Evolutionary conservation across 805 yeast species (phyloP).

Genomic region (Hanseniaspora vineae): DNA sequence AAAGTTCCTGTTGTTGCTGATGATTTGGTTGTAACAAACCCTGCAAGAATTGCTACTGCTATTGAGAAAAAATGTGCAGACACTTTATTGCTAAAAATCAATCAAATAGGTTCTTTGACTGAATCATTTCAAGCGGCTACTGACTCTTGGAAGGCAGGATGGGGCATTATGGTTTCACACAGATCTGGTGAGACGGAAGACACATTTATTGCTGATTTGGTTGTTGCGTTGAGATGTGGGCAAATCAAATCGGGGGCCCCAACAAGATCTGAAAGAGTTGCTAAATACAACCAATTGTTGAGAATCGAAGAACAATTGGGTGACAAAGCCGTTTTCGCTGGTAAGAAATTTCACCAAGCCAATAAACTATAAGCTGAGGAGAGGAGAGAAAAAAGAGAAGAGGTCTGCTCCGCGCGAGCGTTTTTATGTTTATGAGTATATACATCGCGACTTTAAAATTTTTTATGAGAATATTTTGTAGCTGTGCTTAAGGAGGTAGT

Average conservation of each 20-base stretch:
- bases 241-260: slow-evolving; percentile 99
- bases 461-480: too few relatives aligned
- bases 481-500: too few relatives aligned
- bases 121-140: slow-evolving; percentile 96
- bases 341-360: slow-evolving; percentile 68
- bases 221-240: slow-evolving; percentile 96
- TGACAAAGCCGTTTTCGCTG: slow-evolving; percentile 93
- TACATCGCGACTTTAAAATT: too few relatives aligned
- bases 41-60: slow-evolving; percentile 85
- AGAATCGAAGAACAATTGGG: slow-evolving; percentile 98
- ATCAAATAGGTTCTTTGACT: slow-evolving; percentile 94
- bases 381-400: too few relatives aligned
- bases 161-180: slow-evolving; percentile 99
- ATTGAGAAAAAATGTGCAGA: slow-evolving; percentile 92
- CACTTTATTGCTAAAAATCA: slow-evolving; percentile 91
- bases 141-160: slow-evolving; percentile 87
- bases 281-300: slow-evolving; percentile 95
- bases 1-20: slow-evolving; percentile 91
- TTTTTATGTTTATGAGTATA: too few relatives aligned
- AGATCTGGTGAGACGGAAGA: slow-evolving; percentile 99
- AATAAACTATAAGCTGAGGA: slow-evolving; percentile 23
- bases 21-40: slow-evolving; percentile 98
- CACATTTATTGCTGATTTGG: slow-evolving; percentile 92
- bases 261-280: slow-evolving; percentile 99
- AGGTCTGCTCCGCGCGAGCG: too few relatives aligned